Percentiles rank a stretch among this genome's conserved stretches.
Evolutionary conservation across 768 basidiomycete genomes (phyloP).

Genomic region (Lentinula aciculospora): DNA sequence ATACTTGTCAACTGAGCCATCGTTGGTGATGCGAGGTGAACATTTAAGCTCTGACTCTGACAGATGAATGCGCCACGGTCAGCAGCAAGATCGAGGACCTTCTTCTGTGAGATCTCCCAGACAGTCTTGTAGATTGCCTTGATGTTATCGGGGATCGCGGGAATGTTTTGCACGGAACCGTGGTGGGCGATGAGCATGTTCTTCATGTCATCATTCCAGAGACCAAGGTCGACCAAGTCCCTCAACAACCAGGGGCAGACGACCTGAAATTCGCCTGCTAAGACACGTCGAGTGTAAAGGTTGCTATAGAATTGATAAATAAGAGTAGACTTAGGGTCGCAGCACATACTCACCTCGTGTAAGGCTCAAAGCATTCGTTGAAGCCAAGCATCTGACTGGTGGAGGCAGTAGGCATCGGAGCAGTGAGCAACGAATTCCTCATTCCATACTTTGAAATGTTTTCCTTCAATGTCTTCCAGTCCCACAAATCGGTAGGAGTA

Average conservation of each 20-base stretch:
- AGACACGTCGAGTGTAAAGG: slow-evolving; percentile 97
- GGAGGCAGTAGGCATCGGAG: slow-evolving; percentile 99
- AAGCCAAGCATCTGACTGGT: slow-evolving; percentile 97
- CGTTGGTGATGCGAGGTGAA: slow-evolving; percentile 87
- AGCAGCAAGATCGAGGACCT: slow-evolving; percentile 95
- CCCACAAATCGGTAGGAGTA: slow-evolving; percentile 87
- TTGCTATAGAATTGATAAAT: slow-evolving; percentile 49
- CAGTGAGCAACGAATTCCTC: slow-evolving; percentile 83
- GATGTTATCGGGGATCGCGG: slow-evolving; percentile 81
- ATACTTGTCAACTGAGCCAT: slow-evolving; percentile 90
- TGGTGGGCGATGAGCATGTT: slow-evolving; percentile 98
- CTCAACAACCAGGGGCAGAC: slow-evolving; percentile 99
- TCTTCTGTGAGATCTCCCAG: slow-evolving; percentile 99
- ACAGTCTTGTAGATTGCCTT: slow-evolving; percentile 99
- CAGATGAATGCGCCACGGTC: slow-evolving; percentile 98
- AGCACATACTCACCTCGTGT: slow-evolving; percentile 48
- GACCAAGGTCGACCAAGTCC: slow-evolving; percentile 89
- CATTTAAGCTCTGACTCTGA: slow-evolving; percentile 91
- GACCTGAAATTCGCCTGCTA: slow-evolving; percentile 99
- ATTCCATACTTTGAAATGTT: slow-evolving; percentile 79
- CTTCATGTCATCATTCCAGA: slow-evolving; percentile 99
- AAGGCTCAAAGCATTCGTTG: slow-evolving; percentile 99
- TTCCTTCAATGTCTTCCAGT: slow-evolving; percentile 85
- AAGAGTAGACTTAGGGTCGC: slow-evolving; percentile 33
- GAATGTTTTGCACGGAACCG: slow-evolving; percentile 84